These are phyloP conservation scores for Ogataea nitratoaversa DNA, from an alignment of 805 yeast genomes.

Conservation along the genomic window DNA sequence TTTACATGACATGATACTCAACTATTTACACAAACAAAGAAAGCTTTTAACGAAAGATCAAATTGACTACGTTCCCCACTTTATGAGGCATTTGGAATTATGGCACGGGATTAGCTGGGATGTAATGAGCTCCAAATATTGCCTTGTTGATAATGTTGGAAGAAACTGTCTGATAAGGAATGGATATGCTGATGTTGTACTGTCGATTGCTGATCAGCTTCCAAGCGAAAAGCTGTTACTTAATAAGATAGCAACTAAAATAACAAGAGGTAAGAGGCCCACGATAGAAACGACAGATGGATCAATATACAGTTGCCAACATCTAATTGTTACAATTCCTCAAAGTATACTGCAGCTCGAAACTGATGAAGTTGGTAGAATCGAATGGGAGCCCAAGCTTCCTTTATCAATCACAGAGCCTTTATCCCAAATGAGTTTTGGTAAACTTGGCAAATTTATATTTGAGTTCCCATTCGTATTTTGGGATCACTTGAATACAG, in stretches of 20 bases:
- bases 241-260: constrained; percentile 38
- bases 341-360: constrained; percentile 57
- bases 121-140: constrained; percentile 60
- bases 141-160: constrained; percentile 70
- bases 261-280: constrained; percentile 28
- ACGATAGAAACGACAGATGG: constrained; percentile 35
- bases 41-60: constrained; percentile 49
- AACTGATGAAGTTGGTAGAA: constrained; percentile 37
- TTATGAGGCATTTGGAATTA: constrained; percentile 57
- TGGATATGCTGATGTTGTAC: constrained; percentile 53
- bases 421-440: constrained; percentile 50
- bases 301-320: constrained; percentile 39
- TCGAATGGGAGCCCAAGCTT: constrained; percentile 52
- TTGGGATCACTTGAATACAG: constrained; percentile 52
- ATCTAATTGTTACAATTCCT: constrained; percentile 71
- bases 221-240: constrained; percentile 37
- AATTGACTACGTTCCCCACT: constrained; percentile 44
- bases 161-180: constrained; percentile 66
- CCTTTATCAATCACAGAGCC: constrained; percentile 43
- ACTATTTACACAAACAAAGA: constrained; percentile 44
- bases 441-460: constrained; percentile 68
- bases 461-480: constrained; percentile 60
- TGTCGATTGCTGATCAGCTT: constrained; percentile 38
- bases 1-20: constrained; percentile 38
- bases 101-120: constrained; percentile 81